Percentiles rank a stretch among this genome's conserved stretches.
Conservation (phyloP, 768 basidiomycete genomes). For the Podaxis pistillaris region DNA sequence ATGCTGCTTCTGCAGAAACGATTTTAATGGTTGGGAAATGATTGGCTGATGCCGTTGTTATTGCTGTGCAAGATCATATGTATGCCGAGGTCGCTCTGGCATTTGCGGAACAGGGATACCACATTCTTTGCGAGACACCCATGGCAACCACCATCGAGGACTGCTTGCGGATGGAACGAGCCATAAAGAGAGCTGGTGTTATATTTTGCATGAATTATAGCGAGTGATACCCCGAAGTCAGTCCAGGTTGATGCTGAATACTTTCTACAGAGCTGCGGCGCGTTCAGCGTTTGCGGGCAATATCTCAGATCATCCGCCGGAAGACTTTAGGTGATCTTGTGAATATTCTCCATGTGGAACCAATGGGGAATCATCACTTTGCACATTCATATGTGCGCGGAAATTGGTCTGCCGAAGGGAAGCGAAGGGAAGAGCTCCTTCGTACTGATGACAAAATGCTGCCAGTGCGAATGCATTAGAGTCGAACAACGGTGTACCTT, state of each 20-base stretch:
- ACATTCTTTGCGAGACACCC: slow-evolving; percentile 91
- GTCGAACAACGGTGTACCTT: slow-evolving; percentile 3
- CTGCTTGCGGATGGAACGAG: slow-evolving; percentile 73
- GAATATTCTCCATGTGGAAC: slow-evolving; percentile 83
- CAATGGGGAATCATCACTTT: slow-evolving; percentile 85
- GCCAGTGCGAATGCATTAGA: slow-evolving; percentile 61
- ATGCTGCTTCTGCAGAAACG: slow-evolving; percentile 63
- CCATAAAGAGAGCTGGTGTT: slow-evolving; percentile 62
- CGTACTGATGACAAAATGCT: slow-evolving; percentile 86
- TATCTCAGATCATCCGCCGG: slow-evolving; percentile 69
- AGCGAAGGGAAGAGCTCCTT: slow-evolving; percentile 69
- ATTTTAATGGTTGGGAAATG: slow-evolving; percentile 62
- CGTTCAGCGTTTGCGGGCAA: slow-evolving; percentile 74
- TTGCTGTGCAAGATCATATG: slow-evolving; percentile 80
- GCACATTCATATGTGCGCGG: slow-evolving; percentile 88
- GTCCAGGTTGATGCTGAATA: background rate
- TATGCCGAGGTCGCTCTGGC: slow-evolving; percentile 73
- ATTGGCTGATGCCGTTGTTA: slow-evolving; percentile 78
- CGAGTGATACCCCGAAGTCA: slow-evolving; percentile 27
- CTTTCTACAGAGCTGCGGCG: slow-evolving; percentile 69
- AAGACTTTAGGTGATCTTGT: slow-evolving; percentile 73
- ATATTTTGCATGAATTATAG: slow-evolving; percentile 91
- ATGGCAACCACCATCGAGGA: slow-evolving; percentile 78
- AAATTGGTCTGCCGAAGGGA: slow-evolving; percentile 69
- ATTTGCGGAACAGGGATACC: slow-evolving; percentile 80